A percentile compares a stretch with the other conserved stretches of the same genome.
Evolutionary conservation across 495 filamentous ascomycete species (phyloP).

Genomic region (Xylaria telfairii): DNA sequence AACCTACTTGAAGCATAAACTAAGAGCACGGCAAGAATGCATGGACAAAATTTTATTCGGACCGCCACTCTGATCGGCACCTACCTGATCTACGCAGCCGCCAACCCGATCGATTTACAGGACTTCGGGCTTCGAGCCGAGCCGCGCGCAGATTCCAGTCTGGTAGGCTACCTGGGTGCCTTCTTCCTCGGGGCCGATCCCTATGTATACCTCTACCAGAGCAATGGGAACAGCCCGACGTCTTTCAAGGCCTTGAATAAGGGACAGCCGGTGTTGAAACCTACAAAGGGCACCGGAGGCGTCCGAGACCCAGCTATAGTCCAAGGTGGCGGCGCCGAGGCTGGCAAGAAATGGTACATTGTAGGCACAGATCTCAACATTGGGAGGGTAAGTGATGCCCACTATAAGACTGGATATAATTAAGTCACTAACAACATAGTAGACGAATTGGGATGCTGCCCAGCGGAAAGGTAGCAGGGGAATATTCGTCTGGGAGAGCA

Average conservation of each 20-base stretch:
- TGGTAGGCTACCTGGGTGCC: constrained; percentile 57
- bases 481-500: constrained; percentile 62
- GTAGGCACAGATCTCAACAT: constrained; percentile 61
- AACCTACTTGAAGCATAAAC: neutral
- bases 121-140: constrained; percentile 30
- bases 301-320: constrained; percentile 57
- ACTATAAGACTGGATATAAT: neutral
- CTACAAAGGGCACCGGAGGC: constrained; percentile 57
- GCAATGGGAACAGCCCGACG: constrained; percentile 55
- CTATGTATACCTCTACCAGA: constrained; percentile 60
- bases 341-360: constrained; percentile 61
- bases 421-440: constrained; percentile 20
- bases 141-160: constrained; percentile 45
- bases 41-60: neutral
- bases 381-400: constrained; percentile 43
- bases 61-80: neutral
- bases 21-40: neutral
- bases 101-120: constrained; percentile 30
- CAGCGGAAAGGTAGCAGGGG: constrained; percentile 55
- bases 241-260: constrained; percentile 55
- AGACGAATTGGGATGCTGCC: constrained; percentile 60
- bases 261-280: constrained; percentile 53
- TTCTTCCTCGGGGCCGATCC: constrained; percentile 62
- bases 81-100: neutral
- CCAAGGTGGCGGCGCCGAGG: constrained; percentile 54